Conservation (phyloP, 345 rosid species). For the Hevea brasiliensis region DNA sequence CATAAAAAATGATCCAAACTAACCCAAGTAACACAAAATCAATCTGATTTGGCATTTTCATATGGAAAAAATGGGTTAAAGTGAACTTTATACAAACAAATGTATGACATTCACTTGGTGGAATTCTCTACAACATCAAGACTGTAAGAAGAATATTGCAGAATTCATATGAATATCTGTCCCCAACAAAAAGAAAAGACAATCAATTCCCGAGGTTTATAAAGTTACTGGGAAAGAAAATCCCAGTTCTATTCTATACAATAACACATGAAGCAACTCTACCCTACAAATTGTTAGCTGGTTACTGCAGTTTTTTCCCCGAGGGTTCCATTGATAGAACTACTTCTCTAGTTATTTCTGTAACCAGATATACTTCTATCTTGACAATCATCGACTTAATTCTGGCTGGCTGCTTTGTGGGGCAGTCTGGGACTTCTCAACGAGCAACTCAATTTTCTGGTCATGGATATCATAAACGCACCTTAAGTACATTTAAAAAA, state of each 20-base stretch:
- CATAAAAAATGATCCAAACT: no score
- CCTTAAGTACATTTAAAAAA: not conserved
- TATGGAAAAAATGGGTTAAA: no score
- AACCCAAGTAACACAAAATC: no score
- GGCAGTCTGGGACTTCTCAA: conserved; percentile 42
- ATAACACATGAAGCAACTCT: not conserved
- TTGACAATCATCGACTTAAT: not conserved
- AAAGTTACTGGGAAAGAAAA: not conserved
- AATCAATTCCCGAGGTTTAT: not conserved
- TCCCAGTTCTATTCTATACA: not conserved
- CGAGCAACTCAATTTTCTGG: conserved; percentile 56
- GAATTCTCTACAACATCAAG: not conserved
- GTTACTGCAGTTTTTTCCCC: not conserved
- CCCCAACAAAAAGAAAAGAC: not conserved
- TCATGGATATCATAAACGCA: conserved; percentile 2
- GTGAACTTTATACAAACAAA: no score
- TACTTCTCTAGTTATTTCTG: not conserved
- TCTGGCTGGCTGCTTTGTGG: conserved; percentile 28
- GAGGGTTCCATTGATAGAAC: no score
- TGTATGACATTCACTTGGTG: not conserved
- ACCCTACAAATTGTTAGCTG: not conserved
- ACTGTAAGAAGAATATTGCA: not conserved
- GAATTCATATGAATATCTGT: not conserved
- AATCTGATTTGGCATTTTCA: no score
- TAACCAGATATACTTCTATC: not conserved